Conservation (phyloP, 2,329 filamentous ascomycete species). For the Emmonsia crescens region DNA sequence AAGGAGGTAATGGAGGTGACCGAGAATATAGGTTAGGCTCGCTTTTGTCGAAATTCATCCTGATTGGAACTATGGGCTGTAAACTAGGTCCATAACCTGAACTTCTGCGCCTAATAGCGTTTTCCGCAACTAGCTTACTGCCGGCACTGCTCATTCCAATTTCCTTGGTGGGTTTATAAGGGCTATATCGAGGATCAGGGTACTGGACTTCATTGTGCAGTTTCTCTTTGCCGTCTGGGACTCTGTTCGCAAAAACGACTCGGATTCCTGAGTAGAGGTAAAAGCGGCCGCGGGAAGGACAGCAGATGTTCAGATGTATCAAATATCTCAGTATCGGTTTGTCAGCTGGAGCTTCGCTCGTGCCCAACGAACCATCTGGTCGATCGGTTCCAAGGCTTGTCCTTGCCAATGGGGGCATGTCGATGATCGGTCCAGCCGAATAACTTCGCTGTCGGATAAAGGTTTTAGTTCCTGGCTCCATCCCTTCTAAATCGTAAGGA, state of each 20-base stretch:
- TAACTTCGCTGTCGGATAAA: constrained; percentile 93
- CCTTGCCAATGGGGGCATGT: constrained; percentile 45
- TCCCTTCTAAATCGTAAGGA: constrained; percentile 82
- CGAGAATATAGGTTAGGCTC: neutral
- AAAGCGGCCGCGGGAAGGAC: constrained; percentile 67
- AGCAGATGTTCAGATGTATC: constrained; percentile 87
- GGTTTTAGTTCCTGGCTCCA: constrained; percentile 90
- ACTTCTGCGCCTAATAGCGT: constrained; percentile 48
- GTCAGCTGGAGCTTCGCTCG: constrained; percentile 27
- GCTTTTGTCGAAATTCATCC: neutral
- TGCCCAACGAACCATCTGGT: constrained; percentile 42
- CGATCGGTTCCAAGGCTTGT: constrained; percentile 41
- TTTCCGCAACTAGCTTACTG: constrained; percentile 48
- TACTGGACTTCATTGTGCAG: constrained; percentile 80
- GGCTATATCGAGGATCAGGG: constrained; percentile 75
- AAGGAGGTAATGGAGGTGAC: neutral
- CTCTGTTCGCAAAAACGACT: constrained; percentile 92
- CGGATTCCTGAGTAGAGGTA: constrained; percentile 87
- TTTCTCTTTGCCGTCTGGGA: constrained; percentile 90
- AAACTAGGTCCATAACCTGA: constrained; percentile 34
- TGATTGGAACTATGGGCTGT: constrained; percentile 10
- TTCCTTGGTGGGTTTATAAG: constrained; percentile 59
- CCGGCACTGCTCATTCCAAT: constrained; percentile 31
- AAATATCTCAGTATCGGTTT: constrained; percentile 77
- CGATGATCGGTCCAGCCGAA: constrained; percentile 73